Evolutionary conservation across 2,329 filamentous ascomycete genomes (phyloP).

Genomic region (Ophioceras dolichostomum): DNA sequence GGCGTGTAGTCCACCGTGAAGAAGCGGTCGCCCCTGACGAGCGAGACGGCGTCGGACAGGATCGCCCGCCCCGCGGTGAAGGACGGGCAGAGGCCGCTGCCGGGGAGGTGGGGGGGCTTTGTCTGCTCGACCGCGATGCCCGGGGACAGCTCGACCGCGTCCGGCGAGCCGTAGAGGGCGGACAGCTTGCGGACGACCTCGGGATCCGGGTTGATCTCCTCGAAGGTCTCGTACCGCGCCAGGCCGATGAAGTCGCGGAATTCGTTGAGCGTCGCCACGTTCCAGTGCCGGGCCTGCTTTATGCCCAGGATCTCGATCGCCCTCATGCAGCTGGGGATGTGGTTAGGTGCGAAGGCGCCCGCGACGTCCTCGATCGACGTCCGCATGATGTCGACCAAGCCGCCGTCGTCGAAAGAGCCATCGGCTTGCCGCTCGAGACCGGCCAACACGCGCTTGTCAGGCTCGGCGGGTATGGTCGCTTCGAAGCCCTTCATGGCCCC

Average conservation of each 20-base stretch:
- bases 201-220: slow-evolving; percentile 38
- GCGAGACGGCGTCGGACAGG: slow-evolving; percentile 47
- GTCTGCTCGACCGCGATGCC: slow-evolving; percentile 42
- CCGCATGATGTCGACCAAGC: slow-evolving; percentile 40
- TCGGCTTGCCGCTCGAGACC: slow-evolving; percentile 29
- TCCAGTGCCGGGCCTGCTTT: slow-evolving; percentile 31
- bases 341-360: slow-evolving; percentile 37
- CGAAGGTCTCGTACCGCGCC: slow-evolving; percentile 31
- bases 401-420: slow-evolving; percentile 27
- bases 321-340: slow-evolving; percentile 30
- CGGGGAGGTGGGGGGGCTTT: slow-evolving; percentile 34
- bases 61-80: slow-evolving; percentile 36
- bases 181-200: slow-evolving; percentile 28
- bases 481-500: slow-evolving; percentile 33
- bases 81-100: slow-evolving; percentile 35
- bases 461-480: slow-evolving; percentile 31
- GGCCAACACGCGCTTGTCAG: slow-evolving; percentile 38
- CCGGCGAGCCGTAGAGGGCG: slow-evolving; percentile 36
- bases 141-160: slow-evolving; percentile 44
- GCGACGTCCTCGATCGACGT: slow-evolving; percentile 35
- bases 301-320: slow-evolving; percentile 34
- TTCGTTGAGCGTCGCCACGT: slow-evolving; percentile 39
- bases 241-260: slow-evolving; percentile 39
- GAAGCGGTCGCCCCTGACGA: slow-evolving; percentile 53
- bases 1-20: slow-evolving; percentile 50